Percentiles rank a stretch among this genome's conserved stretches.
Evolutionary conservation across 2,329 filamentous ascomycete species (phyloP).

Genomic region (Ascochyta rabiei): DNA sequence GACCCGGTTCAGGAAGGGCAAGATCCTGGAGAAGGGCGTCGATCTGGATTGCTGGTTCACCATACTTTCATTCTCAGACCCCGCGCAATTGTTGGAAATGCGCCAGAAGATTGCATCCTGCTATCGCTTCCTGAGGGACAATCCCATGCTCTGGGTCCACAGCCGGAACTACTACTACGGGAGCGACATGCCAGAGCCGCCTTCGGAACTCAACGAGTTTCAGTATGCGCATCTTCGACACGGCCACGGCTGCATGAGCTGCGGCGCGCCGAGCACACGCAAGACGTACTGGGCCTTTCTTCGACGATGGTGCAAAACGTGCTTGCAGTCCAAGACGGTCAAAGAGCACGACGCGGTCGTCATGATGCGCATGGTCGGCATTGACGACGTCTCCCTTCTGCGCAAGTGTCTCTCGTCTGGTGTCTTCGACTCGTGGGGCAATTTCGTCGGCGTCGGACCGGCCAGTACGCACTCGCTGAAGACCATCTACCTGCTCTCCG

Average conservation of each 20-base stretch:
- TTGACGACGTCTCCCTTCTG: slow-evolving; percentile 38
- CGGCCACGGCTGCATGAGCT: slow-evolving; percentile 49
- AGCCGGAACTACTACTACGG: slow-evolving; percentile 44
- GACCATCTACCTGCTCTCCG: slow-evolving; percentile 39
- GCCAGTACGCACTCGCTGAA: slow-evolving; percentile 42
- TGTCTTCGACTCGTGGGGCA: slow-evolving; percentile 48
- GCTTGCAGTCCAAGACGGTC: slow-evolving; percentile 43
- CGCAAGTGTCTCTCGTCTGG: slow-evolving; percentile 41
- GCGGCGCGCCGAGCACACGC: slow-evolving; percentile 42
- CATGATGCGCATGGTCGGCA: slow-evolving; percentile 31
- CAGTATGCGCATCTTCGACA: slow-evolving; percentile 50
- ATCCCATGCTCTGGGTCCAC: slow-evolving; percentile 48
- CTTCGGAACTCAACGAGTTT: slow-evolving; percentile 46
- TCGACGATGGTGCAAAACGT: slow-evolving; percentile 50
- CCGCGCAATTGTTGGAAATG: slow-evolving; percentile 44
- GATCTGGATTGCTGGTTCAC: slow-evolving; percentile 46
- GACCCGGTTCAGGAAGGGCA: slow-evolving; percentile 37
- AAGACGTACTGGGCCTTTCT: slow-evolving; percentile 53
- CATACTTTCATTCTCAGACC: slow-evolving; percentile 44
- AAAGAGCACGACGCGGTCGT: slow-evolving; percentile 39
- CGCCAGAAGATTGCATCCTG: slow-evolving; percentile 43
- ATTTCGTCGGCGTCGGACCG: slow-evolving; percentile 46
- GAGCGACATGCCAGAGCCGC: slow-evolving; percentile 41
- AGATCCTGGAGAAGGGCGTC: slow-evolving; percentile 33
- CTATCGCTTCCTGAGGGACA: slow-evolving; percentile 42